Evolutionary conservation across 2,329 filamentous ascomycete genomes (phyloP), one percentile per base, ranked within the genome.

Genomic region (Aspergillus pseudonomiae): DNA sequence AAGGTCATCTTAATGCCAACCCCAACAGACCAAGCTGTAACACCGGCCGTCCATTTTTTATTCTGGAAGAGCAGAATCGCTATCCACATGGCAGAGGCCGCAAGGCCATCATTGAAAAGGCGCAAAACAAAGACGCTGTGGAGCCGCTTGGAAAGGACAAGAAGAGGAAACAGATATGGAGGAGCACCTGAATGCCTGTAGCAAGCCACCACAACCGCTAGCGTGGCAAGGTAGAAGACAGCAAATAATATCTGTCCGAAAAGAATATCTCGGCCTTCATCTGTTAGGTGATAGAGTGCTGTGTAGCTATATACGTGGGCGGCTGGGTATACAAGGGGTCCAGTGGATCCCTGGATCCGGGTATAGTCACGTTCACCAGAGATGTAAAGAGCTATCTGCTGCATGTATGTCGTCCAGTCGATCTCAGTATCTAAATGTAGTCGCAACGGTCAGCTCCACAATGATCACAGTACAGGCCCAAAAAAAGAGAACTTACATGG

Each of bases 361-460:
- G 87, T 88, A 78, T 99, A 99, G 78, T 97, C 90, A 75, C 91
- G 88, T 82, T 98, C 94, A 73, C 95, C 95, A 21, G 87, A 84
- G 53, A 94, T 81, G 73, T 91, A 95, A 70, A 94, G 89, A 46
- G 86, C 80, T 52, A 98, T 85, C 74, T 99, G 95, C 76, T 97
- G 86, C 94, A 99, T 98, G 79, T 99, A 99, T 0, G 95, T 93
- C 63, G 85, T 86, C 94, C 94, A 99, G 80, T 99, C 95, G 74
- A 99, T 99, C 79, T 99, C 95, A 50, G 95, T 99, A 77, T 99
- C 95, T 92, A 69, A 50, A 21, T 57, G 59, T 85, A 69, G 50
- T 68, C 65, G 55, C 65, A 59, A 62, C 41, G 30, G 59, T 71
- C 67, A 71, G 68, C 56, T 62, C 28, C 36, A 61, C 59, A 32